Base-by-base conservation (phyloP, 768 basidiomycete genomes). In the Hypholoma fasciculare region DNA sequence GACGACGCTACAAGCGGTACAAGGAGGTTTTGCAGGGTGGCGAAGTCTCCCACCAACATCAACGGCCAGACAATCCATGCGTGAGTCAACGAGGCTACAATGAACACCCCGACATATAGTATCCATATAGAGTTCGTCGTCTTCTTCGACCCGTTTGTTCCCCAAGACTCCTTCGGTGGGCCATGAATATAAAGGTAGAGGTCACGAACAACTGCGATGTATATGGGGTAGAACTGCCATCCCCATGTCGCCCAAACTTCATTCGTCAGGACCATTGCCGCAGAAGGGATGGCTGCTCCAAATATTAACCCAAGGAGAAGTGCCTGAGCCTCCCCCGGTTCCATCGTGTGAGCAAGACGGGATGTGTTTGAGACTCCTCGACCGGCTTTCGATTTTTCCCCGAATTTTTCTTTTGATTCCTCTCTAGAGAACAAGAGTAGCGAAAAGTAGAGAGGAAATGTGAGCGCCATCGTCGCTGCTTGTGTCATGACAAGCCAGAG, bases 171-270 rank as follows among this genome's bases (percentile, higher is more conserved):
- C 36, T 16, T 26, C 8, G 52, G 36, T 13, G 37, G 50, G 3
- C 5, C 16, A 20, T 14, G 37, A 39, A 40, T n/a, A 9, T 36
- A 54, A 37, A 26, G 16, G 23, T 49, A 59, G 7, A 51, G 14
- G 9, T 23, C 52, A 7, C 54, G 57, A 9, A 50, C 14, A 6
- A 36, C 6, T 9, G 53, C 19, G n/a, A 59, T 52, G 53, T 49
- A 59, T 26, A 59, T 30, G 7, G 58, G 58, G 30, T 55, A 59
- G 16, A 50, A 26, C 20, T 59, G 58, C 58, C 58, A 59, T 46
- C 49, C 27, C 53, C 52, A 55, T 13, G 54, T 59, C 23, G 27
- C 49, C 40, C 34, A 44, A 13, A 43, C 27, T 26, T 59, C 46
- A n/a, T 48, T 53, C 44, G 11, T 37, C 1, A 59, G 23, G 5